Percentiles rank a stretch among this genome's conserved stretches.
Conservation (phyloP, 2,329 filamentous ascomycete species). For the Helotiales sp. region DNA sequence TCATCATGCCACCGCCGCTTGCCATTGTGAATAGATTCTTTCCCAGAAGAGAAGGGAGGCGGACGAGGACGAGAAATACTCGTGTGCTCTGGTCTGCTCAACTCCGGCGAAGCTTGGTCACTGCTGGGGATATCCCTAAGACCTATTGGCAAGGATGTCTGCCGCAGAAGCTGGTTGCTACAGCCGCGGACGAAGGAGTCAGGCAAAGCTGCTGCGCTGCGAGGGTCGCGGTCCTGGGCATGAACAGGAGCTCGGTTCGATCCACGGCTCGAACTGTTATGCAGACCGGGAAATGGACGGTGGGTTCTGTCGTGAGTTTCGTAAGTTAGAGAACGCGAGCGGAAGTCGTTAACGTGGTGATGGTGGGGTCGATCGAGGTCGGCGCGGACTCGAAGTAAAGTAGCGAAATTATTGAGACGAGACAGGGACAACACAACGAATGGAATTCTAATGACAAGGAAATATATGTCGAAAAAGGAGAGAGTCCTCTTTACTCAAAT, state of each 20-base stretch:
- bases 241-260: conserved; percentile 11
- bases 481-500: background rate
- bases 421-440: background rate
- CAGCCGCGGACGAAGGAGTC: conserved; percentile 1
- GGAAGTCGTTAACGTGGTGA: conserved; percentile 33
- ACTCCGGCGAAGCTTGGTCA: conserved; percentile 12
- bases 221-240: too few species aligned
- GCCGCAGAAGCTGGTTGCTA: conserved; percentile 18
- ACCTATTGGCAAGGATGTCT: conserved; percentile 19
- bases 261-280: background rate
- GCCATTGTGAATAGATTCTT: conserved; percentile 35
- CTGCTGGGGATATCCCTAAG: conserved; percentile 18
- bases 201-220: background rate
- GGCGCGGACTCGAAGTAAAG: background rate
- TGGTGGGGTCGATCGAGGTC: conserved; percentile 34
- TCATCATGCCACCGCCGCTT: conserved; percentile 43
- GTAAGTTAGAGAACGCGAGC: conserved; percentile 18
- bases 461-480: conserved; percentile 10
- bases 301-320: background rate
- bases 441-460: conserved; percentile 3
- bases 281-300: background rate
- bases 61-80: conserved; percentile 8
- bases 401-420: conserved; percentile 6
- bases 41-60: conserved; percentile 3
- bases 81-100: background rate